These are phyloP conservation scores for Cordyceps tenuipes DNA, from an alignment of 2,329 filamentous ascomycete species.

Conservation along the genomic window DNA sequence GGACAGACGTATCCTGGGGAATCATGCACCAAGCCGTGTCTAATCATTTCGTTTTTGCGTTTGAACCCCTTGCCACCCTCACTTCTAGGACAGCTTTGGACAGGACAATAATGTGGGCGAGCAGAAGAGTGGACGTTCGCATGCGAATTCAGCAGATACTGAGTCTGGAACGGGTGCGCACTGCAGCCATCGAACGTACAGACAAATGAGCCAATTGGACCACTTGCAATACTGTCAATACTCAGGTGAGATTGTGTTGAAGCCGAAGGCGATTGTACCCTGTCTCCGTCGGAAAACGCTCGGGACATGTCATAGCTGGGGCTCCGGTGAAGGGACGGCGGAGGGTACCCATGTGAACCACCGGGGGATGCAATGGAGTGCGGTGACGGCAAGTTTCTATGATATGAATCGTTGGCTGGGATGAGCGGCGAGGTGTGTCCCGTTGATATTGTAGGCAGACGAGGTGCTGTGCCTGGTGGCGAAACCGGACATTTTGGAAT, in stretches of 20 bases:
- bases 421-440: slow-evolving; percentile 36
- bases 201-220: slow-evolving; percentile 42
- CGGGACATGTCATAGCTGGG: not conserved
- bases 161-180: slow-evolving; percentile 67
- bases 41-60: slow-evolving; percentile 65
- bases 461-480: slow-evolving; percentile 25
- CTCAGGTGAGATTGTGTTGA: slow-evolving; percentile 8
- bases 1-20: slow-evolving; percentile 94
- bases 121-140: slow-evolving; percentile 61
- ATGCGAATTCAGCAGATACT: slow-evolving; percentile 71
- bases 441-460: slow-evolving; percentile 23
- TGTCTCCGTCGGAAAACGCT: not conserved
- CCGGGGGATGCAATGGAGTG: slow-evolving; percentile 30
- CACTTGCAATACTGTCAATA: slow-evolving; percentile 48
- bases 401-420: slow-evolving; percentile 40
- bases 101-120: slow-evolving; percentile 57
- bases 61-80: slow-evolving; percentile 62
- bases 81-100: slow-evolving; percentile 52
- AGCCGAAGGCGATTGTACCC: not conserved
- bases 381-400: slow-evolving; percentile 40
- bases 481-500: slow-evolving; percentile 25
- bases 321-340: slow-evolving; percentile 15
- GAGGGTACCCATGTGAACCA: slow-evolving; percentile 29
- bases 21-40: slow-evolving; percentile 80
- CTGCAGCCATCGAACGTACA: slow-evolving; percentile 58